Base-by-base conservation (phyloP, 1,139 yeast species). In the Scheffersomyces stambukii region DNA sequence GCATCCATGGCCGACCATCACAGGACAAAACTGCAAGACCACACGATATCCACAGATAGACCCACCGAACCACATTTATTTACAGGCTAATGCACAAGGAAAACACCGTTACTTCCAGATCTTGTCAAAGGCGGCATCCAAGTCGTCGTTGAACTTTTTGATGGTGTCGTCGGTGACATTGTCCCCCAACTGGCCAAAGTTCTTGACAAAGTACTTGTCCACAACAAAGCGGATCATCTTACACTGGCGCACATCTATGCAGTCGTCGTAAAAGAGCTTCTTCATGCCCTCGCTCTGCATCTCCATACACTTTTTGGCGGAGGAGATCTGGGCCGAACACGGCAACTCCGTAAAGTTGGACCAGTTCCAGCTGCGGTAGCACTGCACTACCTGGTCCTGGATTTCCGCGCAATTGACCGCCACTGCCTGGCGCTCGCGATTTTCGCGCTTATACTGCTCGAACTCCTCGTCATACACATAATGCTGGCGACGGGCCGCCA, bases 321-420 rank as follows among this genome's bases (percentile, higher is more conserved):
- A 35, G 11, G 43, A 40, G 15, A 63, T 53, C 35, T 59, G 58
- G 14, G 49, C 45, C 9, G 52, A 44, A 36, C 72, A 65, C 21
- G 49, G 58, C 16, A 52, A 50, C 11, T 45, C 40, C n/a, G n/a
- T n/a, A 9, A 50, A 42, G 5, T 48, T 36, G 7, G 54, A 43
- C 25, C 56, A 42, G 29, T 51, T 48, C 58, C 64, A 57, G 6
- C 54, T 53, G 25, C 57, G 52, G 38, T 61, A 57, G 37, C 73
- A 66, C 18, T 60, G 57, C 19, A 60, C 39, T 18, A 65, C 67
- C 21, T 56, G 48, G 23, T 57, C 50, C 35, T 64, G 70, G 12
- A 67, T 40, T 38, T 67, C 73, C 3, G 71, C 56, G 38, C 74
- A 68, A 45, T 68, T 68, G 21, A 65, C 50, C 16, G 48, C 36